Evolutionary conservation across 2,329 filamentous ascomycete species (phyloP).

Genomic region (Shiraia bambusicola): DNA sequence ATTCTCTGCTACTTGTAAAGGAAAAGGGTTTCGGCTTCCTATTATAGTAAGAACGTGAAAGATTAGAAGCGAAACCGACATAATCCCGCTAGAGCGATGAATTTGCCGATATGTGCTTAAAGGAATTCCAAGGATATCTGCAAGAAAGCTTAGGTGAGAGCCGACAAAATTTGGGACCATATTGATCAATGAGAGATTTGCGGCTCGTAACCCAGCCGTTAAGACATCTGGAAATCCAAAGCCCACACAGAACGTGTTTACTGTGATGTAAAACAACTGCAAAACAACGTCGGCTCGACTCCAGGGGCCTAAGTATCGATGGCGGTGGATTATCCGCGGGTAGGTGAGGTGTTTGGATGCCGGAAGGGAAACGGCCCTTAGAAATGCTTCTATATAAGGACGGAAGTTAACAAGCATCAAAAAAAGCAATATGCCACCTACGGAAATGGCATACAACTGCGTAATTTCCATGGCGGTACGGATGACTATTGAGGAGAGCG

Average conservation of each 20-base stretch:
- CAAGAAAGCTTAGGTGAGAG: slow-evolving; percentile 3
- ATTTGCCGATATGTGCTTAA: slow-evolving; percentile 1
- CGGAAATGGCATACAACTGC: slow-evolving; percentile 9
- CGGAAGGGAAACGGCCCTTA: slow-evolving; percentile 11
- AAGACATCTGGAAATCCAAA: no score
- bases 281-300: slow-evolving; percentile 1
- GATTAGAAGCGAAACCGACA: neutral
- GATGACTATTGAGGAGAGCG: slow-evolving; percentile 9
- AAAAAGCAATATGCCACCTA: slow-evolving; percentile 10
- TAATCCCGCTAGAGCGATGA: neutral
- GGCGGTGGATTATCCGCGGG: no score
- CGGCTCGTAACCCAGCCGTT: slow-evolving; percentile 1
- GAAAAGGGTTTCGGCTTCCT: no score
- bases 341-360: no score
- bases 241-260: slow-evolving; percentile 3
- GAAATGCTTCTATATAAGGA: no score
- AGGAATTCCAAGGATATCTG: slow-evolving; percentile 2
- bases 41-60: no score
- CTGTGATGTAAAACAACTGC: neutral
- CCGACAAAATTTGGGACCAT: slow-evolving; percentile 3
- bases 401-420: slow-evolving; percentile 9
- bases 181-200: slow-evolving; percentile 5
- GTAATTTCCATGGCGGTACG: slow-evolving; percentile 8
- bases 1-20: no score
- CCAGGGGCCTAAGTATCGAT: slow-evolving; percentile 1